Evolutionary conservation across 2,329 filamentous ascomycete species (phyloP).

Genomic region (Coniochaeta sp.): DNA sequence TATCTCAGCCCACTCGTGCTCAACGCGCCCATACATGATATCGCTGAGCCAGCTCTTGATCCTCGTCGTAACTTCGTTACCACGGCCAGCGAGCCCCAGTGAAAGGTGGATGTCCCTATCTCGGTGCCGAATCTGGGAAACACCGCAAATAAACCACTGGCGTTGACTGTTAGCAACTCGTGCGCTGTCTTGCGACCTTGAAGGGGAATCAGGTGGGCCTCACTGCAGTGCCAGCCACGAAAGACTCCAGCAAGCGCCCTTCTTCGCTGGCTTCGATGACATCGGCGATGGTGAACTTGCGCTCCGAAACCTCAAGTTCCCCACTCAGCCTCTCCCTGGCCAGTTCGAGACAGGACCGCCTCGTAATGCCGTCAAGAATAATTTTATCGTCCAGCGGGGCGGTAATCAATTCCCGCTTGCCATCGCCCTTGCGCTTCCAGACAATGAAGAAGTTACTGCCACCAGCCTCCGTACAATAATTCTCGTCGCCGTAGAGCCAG

Average conservation of each 20-base stretch:
- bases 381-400: constrained; percentile 78
- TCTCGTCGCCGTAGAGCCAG: constrained; percentile 77
- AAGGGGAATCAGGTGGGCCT: too few relatives aligned
- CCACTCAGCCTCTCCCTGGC: constrained; percentile 53
- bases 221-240: constrained; percentile 80
- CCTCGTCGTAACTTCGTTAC: too few relatives aligned
- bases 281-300: constrained; percentile 75
- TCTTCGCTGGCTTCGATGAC: constrained; percentile 64
- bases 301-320: constrained; percentile 68
- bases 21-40: constrained; percentile 66
- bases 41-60: constrained; percentile 63
- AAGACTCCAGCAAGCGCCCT: constrained; percentile 74
- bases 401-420: constrained; percentile 65
- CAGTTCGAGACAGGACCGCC: constrained; percentile 70
- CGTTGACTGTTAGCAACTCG: constrained; percentile 22
- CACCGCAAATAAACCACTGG: constrained; percentile 60
- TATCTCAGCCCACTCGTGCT: constrained; percentile 66
- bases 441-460: constrained; percentile 89
- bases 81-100: too few relatives aligned
- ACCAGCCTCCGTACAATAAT: constrained; percentile 81
- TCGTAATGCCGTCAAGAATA: constrained; percentile 81
- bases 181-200: too few relatives aligned
- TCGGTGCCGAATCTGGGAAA: constrained; percentile 62
- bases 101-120: constrained; percentile 54
- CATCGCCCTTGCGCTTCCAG: constrained; percentile 57